Evolutionary conservation across 371 early-diverging fungal genomes (phyloP).

Genomic region (Saksenaea oblongispora): DNA sequence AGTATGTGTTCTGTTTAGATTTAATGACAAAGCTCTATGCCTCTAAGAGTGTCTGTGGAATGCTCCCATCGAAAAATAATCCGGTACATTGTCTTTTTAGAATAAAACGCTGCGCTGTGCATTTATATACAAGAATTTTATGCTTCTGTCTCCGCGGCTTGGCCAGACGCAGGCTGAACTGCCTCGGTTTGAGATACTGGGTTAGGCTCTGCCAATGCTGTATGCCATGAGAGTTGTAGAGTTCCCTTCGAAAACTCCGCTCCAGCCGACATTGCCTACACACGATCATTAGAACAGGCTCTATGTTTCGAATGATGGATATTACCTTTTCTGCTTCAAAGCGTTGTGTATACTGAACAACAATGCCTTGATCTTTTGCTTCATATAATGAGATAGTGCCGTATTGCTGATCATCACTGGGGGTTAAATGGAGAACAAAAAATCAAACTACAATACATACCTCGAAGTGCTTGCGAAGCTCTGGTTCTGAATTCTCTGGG

Average conservation of each 20-base stretch:
- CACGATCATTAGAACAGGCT: not conserved
- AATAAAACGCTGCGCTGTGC: not conserved
- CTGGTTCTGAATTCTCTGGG: conserved; percentile 33
- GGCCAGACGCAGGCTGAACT: not conserved
- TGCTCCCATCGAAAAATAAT: not conserved
- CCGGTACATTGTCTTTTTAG: not conserved
- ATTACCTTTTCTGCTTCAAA: conserved; percentile 33
- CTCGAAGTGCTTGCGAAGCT: conserved; percentile 62
- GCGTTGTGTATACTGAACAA: conserved; percentile 29
- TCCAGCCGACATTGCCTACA: conserved; percentile 29
- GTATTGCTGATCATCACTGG: conserved; percentile 38
- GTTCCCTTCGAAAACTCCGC: conserved; percentile 23
- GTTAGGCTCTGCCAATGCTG: not conserved
- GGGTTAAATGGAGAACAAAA: not conserved
- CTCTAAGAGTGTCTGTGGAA: not conserved
- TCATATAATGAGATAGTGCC: conserved; percentile 44
- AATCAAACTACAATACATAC: conserved; percentile 21
- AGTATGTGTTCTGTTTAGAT: conserved; percentile 1
- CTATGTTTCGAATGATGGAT: not conserved
- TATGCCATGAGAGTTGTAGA: conserved; percentile 25
- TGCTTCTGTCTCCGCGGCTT: not conserved
- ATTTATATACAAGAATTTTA: not conserved
- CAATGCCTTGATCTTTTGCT: conserved; percentile 17
- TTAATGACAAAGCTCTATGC: not conserved
- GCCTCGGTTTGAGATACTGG: not conserved